phyloP scores from a whole-genome alignment of 345 rosid genomes.

The Eucalyptus lansdowneana region DNA sequence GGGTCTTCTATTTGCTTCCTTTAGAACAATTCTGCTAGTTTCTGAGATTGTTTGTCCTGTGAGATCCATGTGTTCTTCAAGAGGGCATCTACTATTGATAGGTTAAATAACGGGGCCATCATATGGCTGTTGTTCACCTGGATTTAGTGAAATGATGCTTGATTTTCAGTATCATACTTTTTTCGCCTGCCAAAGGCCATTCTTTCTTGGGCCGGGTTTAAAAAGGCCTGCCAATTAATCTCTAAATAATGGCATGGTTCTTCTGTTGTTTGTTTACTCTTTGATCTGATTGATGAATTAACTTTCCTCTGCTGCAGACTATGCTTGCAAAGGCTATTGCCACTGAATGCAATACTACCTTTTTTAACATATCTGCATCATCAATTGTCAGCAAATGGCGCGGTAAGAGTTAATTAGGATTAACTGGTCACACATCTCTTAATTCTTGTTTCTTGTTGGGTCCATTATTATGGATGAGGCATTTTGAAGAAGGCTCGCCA shows the following conservation, averaged over 20 bases:
- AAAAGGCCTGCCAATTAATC: not conserved
- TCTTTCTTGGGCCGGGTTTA: not conserved
- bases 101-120: not conserved
- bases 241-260: not conserved
- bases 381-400: constrained; percentile 99
- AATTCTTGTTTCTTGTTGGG: not conserved
- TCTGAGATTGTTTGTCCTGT: not conserved
- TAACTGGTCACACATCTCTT: not conserved
- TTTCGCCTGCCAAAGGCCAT: not conserved
- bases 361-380: constrained; percentile 96
- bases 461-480: not conserved
- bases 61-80: not conserved
- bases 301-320: constrained; percentile 41
- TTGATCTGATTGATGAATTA: not conserved
- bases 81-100: not conserved
- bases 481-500: not conserved
- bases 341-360: constrained; percentile 95
- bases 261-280: not conserved
- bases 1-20: not conserved
- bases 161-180: not conserved
- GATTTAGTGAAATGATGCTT: not conserved
- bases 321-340: constrained; percentile 99
- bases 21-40: not conserved
- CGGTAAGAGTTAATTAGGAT: constrained; percentile 15
- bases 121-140: not conserved